Evolutionary conservation across 768 basidiomycete species (phyloP).

Genomic region (Cystobasidium tubakii): DNA sequence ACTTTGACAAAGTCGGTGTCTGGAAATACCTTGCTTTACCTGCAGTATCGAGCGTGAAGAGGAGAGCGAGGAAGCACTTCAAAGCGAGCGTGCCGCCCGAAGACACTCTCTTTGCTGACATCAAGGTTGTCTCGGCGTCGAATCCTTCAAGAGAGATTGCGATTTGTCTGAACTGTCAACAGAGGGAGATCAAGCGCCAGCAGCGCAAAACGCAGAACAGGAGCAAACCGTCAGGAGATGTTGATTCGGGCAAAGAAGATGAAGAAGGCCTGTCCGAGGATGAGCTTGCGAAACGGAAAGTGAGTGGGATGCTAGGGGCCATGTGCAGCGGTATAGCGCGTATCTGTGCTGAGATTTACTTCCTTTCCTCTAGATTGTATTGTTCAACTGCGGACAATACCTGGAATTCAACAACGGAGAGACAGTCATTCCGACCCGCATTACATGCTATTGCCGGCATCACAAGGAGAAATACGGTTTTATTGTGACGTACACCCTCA

Average conservation of each 20-base stretch:
- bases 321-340: constrained; percentile 50
- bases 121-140: constrained; percentile 72
- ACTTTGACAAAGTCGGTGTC: constrained; percentile 58
- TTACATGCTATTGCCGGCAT: constrained; percentile 97
- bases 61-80: constrained; percentile 71
- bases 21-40: constrained; percentile 85
- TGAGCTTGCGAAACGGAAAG: constrained; percentile 52
- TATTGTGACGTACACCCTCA: constrained; percentile 77
- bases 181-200: constrained; percentile 82
- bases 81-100: constrained; percentile 68
- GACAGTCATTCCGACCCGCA: constrained; percentile 80
- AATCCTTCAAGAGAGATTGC: constrained; percentile 68
- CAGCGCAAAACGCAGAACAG: constrained; percentile 70
- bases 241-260: constrained; percentile 66
- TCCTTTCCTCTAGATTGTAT: constrained; percentile 61
- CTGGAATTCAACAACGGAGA: constrained; percentile 84
- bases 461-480: constrained; percentile 87
- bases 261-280: constrained; percentile 49
- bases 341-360: constrained; percentile 43
- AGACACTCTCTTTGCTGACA: constrained; percentile 66
- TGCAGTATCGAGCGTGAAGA: constrained; percentile 74
- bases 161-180: constrained; percentile 80
- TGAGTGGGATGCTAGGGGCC: constrained; percentile 52
- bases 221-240: constrained; percentile 39
- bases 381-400: constrained; percentile 88